Evolutionary conservation across 768 basidiomycete species (phyloP).

Genomic region (Dacryopinax spathularia): DNA sequence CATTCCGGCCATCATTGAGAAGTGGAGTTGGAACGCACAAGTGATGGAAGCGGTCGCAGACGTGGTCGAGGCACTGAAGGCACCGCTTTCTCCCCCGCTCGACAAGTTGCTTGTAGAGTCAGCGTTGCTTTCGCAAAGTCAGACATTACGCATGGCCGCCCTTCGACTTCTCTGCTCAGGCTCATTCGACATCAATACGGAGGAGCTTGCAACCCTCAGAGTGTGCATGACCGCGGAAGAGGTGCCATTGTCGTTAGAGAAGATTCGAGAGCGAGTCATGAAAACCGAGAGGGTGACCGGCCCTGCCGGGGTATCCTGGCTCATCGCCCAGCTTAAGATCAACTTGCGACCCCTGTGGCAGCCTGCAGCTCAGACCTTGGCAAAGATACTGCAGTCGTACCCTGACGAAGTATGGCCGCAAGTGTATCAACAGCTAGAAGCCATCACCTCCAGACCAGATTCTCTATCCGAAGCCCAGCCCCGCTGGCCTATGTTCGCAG

Average conservation of each 20-base stretch:
- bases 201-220: conserved; percentile 20
- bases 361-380: conserved; percentile 57
- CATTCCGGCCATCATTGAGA: conserved; percentile 30
- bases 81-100: conserved; percentile 16
- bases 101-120: conserved; percentile 40
- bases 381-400: conserved; percentile 37
- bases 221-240: conserved; percentile 66
- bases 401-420: conserved; percentile 59
- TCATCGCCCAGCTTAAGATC: conserved; percentile 75
- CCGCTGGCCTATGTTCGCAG: conserved; percentile 6
- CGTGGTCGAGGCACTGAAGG: conserved; percentile 35
- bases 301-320: conserved; percentile 16
- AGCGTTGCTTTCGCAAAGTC: conserved; percentile 60
- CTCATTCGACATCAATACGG: conserved; percentile 31
- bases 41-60: conserved; percentile 42
- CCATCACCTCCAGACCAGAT: conserved; percentile 14
- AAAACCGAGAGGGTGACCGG: conserved; percentile 58
- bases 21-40: conserved; percentile 46
- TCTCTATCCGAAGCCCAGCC: conserved; percentile 12
- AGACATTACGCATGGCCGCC: conserved; percentile 44
- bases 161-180: conserved; percentile 49
- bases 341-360: conserved; percentile 84
- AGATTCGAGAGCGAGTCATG: conserved; percentile 72
- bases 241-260: conserved; percentile 58
- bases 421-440: conserved; percentile 48